Percentiles rank a stretch among this genome's conserved stretches.
Conservation (phyloP, 139 green algal species). For the Trebouxia sp. region DNA sequence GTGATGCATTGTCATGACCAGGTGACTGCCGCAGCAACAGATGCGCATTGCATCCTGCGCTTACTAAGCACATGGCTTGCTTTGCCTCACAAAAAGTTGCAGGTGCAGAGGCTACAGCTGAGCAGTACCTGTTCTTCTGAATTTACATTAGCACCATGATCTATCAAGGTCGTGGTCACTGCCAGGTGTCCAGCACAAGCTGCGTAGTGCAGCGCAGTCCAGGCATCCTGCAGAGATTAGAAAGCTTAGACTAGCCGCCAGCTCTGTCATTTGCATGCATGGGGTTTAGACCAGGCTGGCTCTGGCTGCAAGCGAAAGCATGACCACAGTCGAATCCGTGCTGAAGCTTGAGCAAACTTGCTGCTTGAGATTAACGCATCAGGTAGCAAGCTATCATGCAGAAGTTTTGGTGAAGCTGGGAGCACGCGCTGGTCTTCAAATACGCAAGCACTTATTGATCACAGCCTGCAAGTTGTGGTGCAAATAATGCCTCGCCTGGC, state of each 20-base stretch:
- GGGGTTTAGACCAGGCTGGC: neutral
- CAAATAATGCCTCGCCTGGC: no score
- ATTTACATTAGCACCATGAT: neutral
- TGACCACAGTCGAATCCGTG: neutral
- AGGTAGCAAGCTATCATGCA: no score
- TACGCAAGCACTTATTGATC: no score
- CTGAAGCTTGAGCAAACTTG: no score
- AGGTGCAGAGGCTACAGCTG: neutral
- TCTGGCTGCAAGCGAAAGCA: neutral
- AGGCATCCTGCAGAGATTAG: conserved; percentile 7
- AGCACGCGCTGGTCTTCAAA: no score
- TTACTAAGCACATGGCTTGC: neutral
- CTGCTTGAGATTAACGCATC: no score
- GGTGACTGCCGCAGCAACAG: neutral
- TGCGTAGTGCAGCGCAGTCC: conserved; percentile 31
- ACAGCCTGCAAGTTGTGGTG: no score
- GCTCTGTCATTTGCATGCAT: neutral
- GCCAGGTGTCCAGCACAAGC: conserved; percentile 9
- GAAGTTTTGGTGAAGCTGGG: no score
- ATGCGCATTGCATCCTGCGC: neutral
- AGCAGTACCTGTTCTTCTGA: neutral
- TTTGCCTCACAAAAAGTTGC: neutral
- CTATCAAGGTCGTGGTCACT: neutral
- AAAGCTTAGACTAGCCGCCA: neutral
- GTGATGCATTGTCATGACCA: neutral